Evolutionary conservation across 306 rosid genomes (phyloP).

Genomic region (Echinosophora koreensis): DNA sequence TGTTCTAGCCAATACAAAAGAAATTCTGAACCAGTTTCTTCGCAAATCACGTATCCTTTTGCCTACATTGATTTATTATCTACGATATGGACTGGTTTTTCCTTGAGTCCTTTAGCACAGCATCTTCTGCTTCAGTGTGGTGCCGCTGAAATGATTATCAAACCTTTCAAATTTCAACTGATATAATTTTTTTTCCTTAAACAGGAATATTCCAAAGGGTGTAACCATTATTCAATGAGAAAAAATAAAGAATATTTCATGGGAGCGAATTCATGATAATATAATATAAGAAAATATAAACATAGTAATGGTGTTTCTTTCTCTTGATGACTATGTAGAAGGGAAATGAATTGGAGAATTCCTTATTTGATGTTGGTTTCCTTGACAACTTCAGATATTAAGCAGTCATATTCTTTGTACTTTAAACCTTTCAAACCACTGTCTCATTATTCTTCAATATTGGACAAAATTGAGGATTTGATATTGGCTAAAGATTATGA

Average conservation of each 20-base stretch:
- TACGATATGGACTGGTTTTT: constrained; percentile 30
- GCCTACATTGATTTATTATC: constrained; percentile 28
- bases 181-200: background rate
- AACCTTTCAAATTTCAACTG: constrained; percentile 3
- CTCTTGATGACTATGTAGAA: constrained; percentile 26
- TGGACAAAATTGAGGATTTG: constrained; percentile 74
- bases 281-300: constrained; percentile 15
- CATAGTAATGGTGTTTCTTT: constrained; percentile 3
- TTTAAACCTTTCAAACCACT: constrained; percentile 90
- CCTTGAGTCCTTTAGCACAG: constrained; percentile 27
- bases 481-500: constrained; percentile 70
- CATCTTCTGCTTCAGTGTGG: constrained; percentile 27
- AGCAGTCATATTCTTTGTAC: constrained; percentile 69
- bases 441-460: constrained; percentile 61
- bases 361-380: constrained; percentile 48
- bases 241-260: background rate
- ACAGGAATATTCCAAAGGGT: constrained; percentile 12
- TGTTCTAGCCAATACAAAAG: constrained; percentile 79
- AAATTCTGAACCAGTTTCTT: constrained; percentile 81
- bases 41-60: constrained; percentile 82
- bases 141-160: constrained; percentile 25
- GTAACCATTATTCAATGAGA: constrained; percentile 12
- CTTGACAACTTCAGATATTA: constrained; percentile 77
- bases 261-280: constrained; percentile 29
- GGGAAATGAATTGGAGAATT: constrained; percentile 22